Evolutionary conservation across 2,329 filamentous ascomycete genomes (phyloP).

Genomic region (Scedosporium dehoogii): DNA sequence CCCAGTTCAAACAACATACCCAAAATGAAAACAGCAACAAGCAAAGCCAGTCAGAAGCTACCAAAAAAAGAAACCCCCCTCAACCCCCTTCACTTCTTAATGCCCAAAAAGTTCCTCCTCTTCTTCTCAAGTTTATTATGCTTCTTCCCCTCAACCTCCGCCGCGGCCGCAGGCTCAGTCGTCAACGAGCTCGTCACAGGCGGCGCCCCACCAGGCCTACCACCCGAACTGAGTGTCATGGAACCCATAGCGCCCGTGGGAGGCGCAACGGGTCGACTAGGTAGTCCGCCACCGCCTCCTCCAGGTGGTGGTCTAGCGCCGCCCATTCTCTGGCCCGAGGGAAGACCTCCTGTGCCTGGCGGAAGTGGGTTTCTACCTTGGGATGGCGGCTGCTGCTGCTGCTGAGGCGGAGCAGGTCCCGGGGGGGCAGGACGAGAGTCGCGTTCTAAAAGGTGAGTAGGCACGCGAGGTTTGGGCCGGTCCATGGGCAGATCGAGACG

Average conservation of each 20-base stretch:
- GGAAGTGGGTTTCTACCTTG: slow-evolving; percentile 8
- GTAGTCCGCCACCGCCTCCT: slow-evolving; percentile 19
- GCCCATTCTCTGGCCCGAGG: slow-evolving; percentile 15
- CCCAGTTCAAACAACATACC: too few relatives aligned
- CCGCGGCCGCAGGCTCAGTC: slow-evolving; percentile 11
- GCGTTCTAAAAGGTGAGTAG: slow-evolving; percentile 76
- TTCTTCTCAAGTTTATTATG: slow-evolving; percentile 50
- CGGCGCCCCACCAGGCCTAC: slow-evolving; percentile 12
- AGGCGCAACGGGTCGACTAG: slow-evolving; percentile 26
- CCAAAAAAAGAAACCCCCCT: too few relatives aligned
- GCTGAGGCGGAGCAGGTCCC: slow-evolving; percentile 8
- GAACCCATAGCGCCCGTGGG: slow-evolving; percentile 46
- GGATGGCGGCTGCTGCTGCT: neutral
- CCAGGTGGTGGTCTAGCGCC: slow-evolving; percentile 12
- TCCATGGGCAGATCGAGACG: slow-evolving; percentile 74
- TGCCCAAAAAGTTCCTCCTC: slow-evolving; percentile 46
- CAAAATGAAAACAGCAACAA: too few relatives aligned
- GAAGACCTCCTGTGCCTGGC: slow-evolving; percentile 1
- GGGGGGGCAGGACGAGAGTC: slow-evolving; percentile 9
- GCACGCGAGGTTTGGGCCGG: slow-evolving; percentile 68
- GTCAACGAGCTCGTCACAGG: slow-evolving; percentile 5
- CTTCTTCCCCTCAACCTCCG: slow-evolving; percentile 20
- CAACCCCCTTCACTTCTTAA: slow-evolving; percentile 39
- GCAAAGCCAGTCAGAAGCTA: too few relatives aligned
- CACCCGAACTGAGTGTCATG: slow-evolving; percentile 35